These are phyloP conservation scores for Russula brevipes DNA, from an alignment of 768 basidiomycete species.

Conservation along the genomic window DNA sequence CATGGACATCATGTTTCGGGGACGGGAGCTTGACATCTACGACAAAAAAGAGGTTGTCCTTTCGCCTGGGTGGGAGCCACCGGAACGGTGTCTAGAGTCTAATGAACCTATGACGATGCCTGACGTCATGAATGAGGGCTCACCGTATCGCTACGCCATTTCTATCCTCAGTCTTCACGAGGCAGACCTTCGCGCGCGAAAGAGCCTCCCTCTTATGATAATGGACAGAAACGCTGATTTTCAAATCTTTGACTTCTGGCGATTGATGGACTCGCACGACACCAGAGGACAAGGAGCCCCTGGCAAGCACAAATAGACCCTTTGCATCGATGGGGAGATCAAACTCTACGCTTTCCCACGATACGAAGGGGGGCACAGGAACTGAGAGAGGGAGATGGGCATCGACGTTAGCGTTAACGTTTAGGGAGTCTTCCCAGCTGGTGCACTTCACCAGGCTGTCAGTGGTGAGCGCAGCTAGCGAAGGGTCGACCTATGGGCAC, in stretches of 20 bases:
- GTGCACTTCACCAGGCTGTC: not conserved
- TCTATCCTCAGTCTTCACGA: not conserved
- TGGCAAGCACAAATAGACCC: not conserved
- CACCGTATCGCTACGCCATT: constrained; percentile 8
- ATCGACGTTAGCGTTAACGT: not conserved
- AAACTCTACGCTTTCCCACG: constrained; percentile 7
- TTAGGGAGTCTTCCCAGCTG: not conserved
- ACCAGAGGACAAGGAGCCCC: constrained; percentile 13
- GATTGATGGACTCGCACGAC: constrained; percentile 6
- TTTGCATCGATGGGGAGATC: constrained; percentile 7
- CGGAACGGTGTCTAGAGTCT: constrained; percentile 3
- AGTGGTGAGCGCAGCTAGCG: not conserved
- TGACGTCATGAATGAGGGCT: not conserved
- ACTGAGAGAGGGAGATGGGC: not conserved
- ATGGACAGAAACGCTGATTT: constrained; percentile 1
- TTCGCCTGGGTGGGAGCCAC: not conserved
- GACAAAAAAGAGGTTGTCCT: not conserved
- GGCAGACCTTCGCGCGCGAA: constrained; percentile 1
- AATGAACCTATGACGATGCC: not conserved
- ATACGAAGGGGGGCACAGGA: not conserved
- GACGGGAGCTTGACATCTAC: constrained; percentile 11
- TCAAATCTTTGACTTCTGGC: constrained; percentile 2
- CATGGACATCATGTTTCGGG: not conserved
- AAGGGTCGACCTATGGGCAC: not conserved
- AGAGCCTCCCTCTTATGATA: not conserved